Percentiles rank a stretch among this genome's conserved stretches.
phyloP scores from a whole-genome alignment of 257 asterid genomes.

The Lantana camara region DNA sequence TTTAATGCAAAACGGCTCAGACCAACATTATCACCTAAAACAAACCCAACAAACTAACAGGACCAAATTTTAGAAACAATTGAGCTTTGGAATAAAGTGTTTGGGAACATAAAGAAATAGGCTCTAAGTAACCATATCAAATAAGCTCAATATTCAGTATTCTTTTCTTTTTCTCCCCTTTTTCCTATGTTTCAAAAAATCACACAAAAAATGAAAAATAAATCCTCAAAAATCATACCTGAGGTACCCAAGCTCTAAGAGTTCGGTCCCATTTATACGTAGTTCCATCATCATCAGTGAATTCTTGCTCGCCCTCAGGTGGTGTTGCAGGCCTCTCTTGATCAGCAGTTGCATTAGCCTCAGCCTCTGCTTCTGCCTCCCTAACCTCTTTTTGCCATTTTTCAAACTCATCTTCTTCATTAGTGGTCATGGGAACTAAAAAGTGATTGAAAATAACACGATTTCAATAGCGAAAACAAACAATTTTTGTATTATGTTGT shows the following conservation, averaged over 20 bases:
- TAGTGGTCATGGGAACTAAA: conserved; percentile 50
- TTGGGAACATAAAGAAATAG: neutral
- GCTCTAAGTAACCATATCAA: neutral
- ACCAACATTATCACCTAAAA: too few relatives aligned
- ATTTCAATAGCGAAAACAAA: neutral
- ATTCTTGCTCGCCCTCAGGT: conserved; percentile 94
- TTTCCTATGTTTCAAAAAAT: neutral
- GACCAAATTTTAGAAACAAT: too few relatives aligned
- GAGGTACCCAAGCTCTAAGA: conserved; percentile 92
- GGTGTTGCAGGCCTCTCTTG: conserved; percentile 85
- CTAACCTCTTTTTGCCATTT: conserved; percentile 86
- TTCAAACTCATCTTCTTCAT: conserved; percentile 85
- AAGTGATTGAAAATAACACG: conserved; percentile 1
- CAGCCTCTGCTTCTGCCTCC: conserved; percentile 68
- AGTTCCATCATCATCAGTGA: conserved; percentile 97
- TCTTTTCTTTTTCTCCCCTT: too few relatives aligned
- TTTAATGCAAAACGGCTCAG: too few relatives aligned
- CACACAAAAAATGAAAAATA: neutral
- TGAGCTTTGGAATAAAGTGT: neutral
- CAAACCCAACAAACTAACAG: too few relatives aligned
- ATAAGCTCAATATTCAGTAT: neutral
- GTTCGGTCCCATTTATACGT: conserved; percentile 82
- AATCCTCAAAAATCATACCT: conserved; percentile 50
- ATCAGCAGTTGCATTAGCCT: conserved; percentile 48
- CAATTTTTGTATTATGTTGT: too few relatives aligned